A percentile compares a stretch with the other conserved stretches of the same genome.
Evolutionary conservation across 78 protist species (phyloP).

Genomic region (Acrasis kona): DNA sequence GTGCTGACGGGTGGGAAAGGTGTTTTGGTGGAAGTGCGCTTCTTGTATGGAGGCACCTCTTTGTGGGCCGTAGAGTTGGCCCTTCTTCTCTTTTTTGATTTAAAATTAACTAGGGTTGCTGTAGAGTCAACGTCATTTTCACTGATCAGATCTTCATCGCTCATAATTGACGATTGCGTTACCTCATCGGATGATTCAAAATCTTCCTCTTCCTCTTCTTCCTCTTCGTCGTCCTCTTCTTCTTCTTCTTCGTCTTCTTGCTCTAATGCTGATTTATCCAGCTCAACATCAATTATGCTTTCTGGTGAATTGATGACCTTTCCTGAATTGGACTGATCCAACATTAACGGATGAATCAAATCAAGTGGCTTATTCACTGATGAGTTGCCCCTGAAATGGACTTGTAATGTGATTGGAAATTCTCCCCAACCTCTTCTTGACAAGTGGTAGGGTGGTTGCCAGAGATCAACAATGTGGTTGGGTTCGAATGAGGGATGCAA

Average conservation of each 20-base stretch:
- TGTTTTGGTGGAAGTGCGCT: too few relatives aligned
- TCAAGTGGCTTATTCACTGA: conserved; percentile 47
- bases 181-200: too few relatives aligned
- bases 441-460: conserved; percentile 36
- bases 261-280: conserved; percentile 38
- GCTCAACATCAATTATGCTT: conserved; percentile 26
- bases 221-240: background rate
- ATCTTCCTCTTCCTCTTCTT: background rate
- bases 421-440: conserved; percentile 60
- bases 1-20: too few relatives aligned
- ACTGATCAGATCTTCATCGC: too few relatives aligned
- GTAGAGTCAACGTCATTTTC: too few relatives aligned
- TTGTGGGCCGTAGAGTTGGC: too few relatives aligned
- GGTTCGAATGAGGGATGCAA: conserved; percentile 48
- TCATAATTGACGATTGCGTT: too few relatives aligned
- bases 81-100: too few relatives aligned
- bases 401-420: conserved; percentile 41
- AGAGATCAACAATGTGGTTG: conserved; percentile 35
- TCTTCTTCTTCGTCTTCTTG: background rate
- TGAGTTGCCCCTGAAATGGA: conserved; percentile 2
- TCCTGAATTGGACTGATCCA: background rate
- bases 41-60: too few relatives aligned
- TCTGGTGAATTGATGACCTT: conserved; percentile 9
- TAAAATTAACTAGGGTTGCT: too few relatives aligned
- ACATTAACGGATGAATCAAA: conserved; percentile 38